Percentiles rank a stretch among this genome's conserved stretches.
phyloP scores from a whole-genome alignment of 2,329 filamentous ascomycete genomes.

The Diaporthe velutina region DNA sequence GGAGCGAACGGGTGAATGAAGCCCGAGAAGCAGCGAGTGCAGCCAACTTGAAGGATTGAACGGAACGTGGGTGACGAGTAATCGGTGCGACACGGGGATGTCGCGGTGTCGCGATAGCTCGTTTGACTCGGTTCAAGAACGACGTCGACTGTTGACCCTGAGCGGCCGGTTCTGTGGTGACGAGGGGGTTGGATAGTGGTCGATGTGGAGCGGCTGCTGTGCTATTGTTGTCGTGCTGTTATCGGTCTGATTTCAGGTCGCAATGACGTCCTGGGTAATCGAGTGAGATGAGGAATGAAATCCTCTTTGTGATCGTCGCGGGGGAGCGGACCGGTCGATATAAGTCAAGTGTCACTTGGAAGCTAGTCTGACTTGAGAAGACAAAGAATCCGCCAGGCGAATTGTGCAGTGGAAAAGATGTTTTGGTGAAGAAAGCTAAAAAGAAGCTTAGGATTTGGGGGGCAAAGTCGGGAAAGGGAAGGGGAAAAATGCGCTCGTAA shows the following conservation, averaged over 20 bases:
- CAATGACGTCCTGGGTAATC: conserved; percentile 36
- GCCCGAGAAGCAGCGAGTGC: conserved; percentile 68
- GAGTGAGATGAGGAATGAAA: neutral
- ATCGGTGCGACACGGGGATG: neutral
- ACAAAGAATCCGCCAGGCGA: conserved; percentile 1
- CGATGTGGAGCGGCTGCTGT: conserved; percentile 3
- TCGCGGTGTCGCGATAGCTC: neutral
- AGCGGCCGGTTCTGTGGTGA: neutral
- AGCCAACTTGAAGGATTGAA: conserved; percentile 54
- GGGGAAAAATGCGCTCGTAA: conserved; percentile 29
- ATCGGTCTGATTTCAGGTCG: conserved; percentile 21
- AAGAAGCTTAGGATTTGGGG: conserved; percentile 20
- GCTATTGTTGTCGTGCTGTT: conserved; percentile 25
- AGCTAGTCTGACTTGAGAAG: neutral
- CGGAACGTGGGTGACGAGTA: conserved; percentile 18
- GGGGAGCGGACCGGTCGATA: neutral
- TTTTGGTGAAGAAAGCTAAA: conserved; percentile 10
- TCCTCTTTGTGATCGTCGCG: neutral
- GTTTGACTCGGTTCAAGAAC: neutral
- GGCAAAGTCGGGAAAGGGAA: neutral
- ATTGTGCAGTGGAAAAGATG: conserved; percentile 7
- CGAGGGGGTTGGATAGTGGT: neutral
- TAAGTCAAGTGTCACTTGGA: neutral
- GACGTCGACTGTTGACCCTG: neutral
- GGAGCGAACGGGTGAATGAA: conserved; percentile 87